A percentile compares a stretch with the other conserved stretches of the same genome.
Evolutionary conservation across 805 yeast species (phyloP).

Genomic region (Yamadazyma sp.): DNA sequence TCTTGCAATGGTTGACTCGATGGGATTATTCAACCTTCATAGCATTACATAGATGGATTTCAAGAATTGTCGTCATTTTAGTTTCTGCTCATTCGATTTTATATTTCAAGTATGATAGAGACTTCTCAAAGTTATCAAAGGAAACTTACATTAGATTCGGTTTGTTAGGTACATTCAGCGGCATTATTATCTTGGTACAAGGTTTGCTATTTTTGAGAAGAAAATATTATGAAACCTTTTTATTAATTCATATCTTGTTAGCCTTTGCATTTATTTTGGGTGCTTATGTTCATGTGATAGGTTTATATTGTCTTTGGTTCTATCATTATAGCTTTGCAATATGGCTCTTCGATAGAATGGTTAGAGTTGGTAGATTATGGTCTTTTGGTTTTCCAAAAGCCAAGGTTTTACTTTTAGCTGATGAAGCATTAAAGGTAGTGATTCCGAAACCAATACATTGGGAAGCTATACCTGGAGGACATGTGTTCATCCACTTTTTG

Average conservation of each 20-base stretch:
- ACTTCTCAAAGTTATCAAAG: conserved; percentile 18
- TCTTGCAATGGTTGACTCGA: conserved; percentile 36
- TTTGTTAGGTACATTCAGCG: conserved; percentile 27
- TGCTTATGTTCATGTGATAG: conserved; percentile 49
- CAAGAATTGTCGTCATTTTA: conserved; percentile 19
- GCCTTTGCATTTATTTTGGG: conserved; percentile 49
- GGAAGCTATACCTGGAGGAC: conserved; percentile 59
- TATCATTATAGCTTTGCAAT: conserved; percentile 53
- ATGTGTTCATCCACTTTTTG: conserved; percentile 54
- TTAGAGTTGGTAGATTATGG: conserved; percentile 53
- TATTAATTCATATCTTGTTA: conserved; percentile 54
- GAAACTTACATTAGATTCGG: conserved; percentile 25
- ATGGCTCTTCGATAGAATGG: conserved; percentile 67
- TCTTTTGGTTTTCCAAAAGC: conserved; percentile 62
- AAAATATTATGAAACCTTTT: conserved; percentile 50
- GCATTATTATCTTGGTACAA: conserved; percentile 42
- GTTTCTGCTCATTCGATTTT: conserved; percentile 27
- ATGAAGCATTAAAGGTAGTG: conserved; percentile 47
- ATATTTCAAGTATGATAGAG: conserved; percentile 12
- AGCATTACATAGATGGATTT: conserved; percentile 27
- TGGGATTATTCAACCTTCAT: conserved; percentile 34
- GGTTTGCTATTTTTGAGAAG: conserved; percentile 45
- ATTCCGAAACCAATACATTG: conserved; percentile 53
- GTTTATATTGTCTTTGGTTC: conserved; percentile 34
- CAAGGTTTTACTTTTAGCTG: conserved; percentile 36